A percentile compares a stretch with the other conserved stretches of the same genome.
These are phyloP conservation scores for Solanum megistacrolobum DNA, from an alignment of 257 asterid species.

Conservation along the genomic window DNA sequence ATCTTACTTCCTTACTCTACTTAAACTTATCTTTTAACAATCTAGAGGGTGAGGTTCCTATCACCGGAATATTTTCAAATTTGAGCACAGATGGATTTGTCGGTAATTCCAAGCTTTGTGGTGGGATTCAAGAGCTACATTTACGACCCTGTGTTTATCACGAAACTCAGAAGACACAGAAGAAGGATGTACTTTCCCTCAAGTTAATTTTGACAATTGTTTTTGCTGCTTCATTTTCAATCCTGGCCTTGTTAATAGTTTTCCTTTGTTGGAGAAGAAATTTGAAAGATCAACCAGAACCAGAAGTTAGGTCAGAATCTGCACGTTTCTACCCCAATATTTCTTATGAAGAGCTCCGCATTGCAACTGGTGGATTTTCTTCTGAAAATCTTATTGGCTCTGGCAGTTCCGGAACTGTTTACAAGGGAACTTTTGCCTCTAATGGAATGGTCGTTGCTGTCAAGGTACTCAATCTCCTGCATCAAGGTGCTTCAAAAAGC, in stretches of 20 bases:
- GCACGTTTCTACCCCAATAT: conserved; percentile 13
- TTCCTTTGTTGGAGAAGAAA: conserved; percentile 14
- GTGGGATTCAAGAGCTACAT: conserved; percentile 23
- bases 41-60: conserved; percentile 36
- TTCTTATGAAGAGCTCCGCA: conserved; percentile 26
- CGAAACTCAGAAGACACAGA: conserved; percentile 4
- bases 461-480: conserved; percentile 34
- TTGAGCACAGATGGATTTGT: conserved; percentile 5
- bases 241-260: conserved; percentile 13
- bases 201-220: conserved; percentile 7
- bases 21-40: conserved; percentile 37
- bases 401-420: conserved; percentile 38
- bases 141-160: conserved; percentile 18
- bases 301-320: not conserved
- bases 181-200: not conserved
- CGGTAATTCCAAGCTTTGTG: conserved; percentile 31
- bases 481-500: conserved; percentile 34
- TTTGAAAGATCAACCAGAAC: conserved; percentile 1
- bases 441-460: conserved; percentile 24
- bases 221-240: conserved; percentile 15
- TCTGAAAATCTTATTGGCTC: conserved; percentile 24
- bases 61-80: conserved; percentile 25
- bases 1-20: conserved; percentile 13
- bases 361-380: conserved; percentile 33
- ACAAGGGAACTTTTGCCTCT: conserved; percentile 22